Percentiles rank a stretch among this genome's conserved stretches.
phyloP scores from a whole-genome alignment of 371 early-diverging fungal species.

The Apophysomyces sp. region DNA sequence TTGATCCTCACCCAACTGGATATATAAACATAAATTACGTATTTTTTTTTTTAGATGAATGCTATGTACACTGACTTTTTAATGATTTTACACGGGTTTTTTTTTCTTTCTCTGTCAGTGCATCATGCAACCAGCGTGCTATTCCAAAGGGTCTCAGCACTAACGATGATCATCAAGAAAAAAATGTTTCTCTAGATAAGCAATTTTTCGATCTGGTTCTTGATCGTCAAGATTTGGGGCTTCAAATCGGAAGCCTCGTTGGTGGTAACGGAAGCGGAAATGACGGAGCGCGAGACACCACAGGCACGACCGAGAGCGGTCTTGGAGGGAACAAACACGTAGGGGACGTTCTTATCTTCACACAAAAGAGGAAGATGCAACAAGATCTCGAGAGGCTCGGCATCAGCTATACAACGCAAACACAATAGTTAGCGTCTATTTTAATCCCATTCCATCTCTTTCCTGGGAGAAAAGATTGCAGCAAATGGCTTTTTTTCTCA shows the following conservation, averaged over 20 bases:
- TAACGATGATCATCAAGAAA: conserved; percentile 11
- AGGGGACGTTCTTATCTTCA: conserved; percentile 98
- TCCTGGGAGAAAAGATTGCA: background rate
- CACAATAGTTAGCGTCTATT: background rate
- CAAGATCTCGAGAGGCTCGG: conserved; percentile 97
- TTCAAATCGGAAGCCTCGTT: conserved; percentile 96
- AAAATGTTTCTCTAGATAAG: conserved; percentile 64
- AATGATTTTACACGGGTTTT: conserved; percentile 16
- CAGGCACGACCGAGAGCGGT: conserved; percentile 98
- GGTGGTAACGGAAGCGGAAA: conserved; percentile 92
- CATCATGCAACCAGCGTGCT: conserved; percentile 26
- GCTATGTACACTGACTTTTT: conserved; percentile 9
- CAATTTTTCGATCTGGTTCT: conserved; percentile 92
- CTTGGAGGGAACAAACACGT: conserved; percentile 96
- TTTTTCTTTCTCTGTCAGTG: conserved; percentile 43
- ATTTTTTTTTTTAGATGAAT: background rate
- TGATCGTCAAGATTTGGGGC: conserved; percentile 88
- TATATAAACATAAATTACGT: background rate
- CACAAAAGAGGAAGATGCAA: conserved; percentile 97
- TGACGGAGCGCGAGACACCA: conserved; percentile 94
- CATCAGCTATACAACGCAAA: conserved; percentile 70
- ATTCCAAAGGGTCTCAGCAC: conserved; percentile 32
- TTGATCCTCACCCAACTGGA: background rate
- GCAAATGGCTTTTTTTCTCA: conserved; percentile 6
- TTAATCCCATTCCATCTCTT: background rate